Percentiles rank a stretch among this genome's conserved stretches.
Evolutionary conservation across 2,329 filamentous ascomycete genomes (phyloP).

Genomic region (Penicillium vulpinum): DNA sequence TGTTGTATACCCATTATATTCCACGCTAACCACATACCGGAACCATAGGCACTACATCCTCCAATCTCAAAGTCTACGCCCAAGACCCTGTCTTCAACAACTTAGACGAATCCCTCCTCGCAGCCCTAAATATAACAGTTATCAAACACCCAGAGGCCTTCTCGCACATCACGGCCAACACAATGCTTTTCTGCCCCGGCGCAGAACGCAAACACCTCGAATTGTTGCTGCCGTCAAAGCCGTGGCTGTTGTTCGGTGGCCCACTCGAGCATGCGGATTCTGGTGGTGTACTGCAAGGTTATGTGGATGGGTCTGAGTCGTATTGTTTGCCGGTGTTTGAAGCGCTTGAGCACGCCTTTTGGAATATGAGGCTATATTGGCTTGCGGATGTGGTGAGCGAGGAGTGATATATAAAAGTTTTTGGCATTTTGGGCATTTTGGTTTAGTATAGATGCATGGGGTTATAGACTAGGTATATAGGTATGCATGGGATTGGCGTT

Average conservation of each 20-base stretch:
- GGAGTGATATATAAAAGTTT: neutral
- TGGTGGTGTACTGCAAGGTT: slow-evolving; percentile 21
- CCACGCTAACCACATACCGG: neutral
- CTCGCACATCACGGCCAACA: slow-evolving; percentile 47
- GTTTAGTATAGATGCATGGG: neutral
- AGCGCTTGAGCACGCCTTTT: slow-evolving; percentile 38
- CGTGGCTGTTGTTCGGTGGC: slow-evolving; percentile 60
- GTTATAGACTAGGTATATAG: neutral
- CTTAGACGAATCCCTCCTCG: slow-evolving; percentile 42
- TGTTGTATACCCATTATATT: neutral
- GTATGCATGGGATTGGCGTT: neutral
- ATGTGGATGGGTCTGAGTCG: slow-evolving; percentile 24
- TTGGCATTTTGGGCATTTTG: neutral
- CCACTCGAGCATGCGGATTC: slow-evolving; percentile 38
- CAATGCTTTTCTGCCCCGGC: slow-evolving; percentile 64
- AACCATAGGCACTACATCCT: slow-evolving; percentile 2
- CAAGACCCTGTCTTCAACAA: slow-evolving; percentile 54
- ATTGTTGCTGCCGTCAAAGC: slow-evolving; percentile 50
- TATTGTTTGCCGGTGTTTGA: slow-evolving; percentile 33
- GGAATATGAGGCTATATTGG: slow-evolving; percentile 40
- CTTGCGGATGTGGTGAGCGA: neutral
- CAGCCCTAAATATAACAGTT: slow-evolving; percentile 37
- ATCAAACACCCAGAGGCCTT: slow-evolving; percentile 55
- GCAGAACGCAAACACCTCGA: slow-evolving; percentile 54
- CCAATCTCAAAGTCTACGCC: slow-evolving; percentile 49